Evolutionary conservation across 257 asterid genomes (phyloP).

Genomic region (Craterostigma plantagineum): DNA sequence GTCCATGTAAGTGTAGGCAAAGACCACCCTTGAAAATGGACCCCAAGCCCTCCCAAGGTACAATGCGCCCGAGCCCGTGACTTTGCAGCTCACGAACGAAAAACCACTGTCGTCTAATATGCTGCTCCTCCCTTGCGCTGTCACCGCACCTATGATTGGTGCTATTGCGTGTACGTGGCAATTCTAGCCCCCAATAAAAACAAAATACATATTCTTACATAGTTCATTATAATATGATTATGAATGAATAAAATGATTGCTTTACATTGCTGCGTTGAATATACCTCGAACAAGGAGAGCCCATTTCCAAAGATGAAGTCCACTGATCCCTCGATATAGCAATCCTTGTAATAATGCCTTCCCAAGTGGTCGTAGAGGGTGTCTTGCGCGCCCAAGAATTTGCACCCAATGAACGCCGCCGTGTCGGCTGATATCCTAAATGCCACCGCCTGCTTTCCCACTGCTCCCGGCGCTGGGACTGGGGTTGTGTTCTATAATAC

Average conservation of each 20-base stretch:
- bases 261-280: too few species aligned
- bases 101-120: slow-evolving; percentile 67
- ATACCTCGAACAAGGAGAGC: slow-evolving; percentile 46
- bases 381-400: slow-evolving; percentile 71
- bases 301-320: slow-evolving; percentile 74
- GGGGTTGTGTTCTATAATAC: slow-evolving; percentile 49
- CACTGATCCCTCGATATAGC: slow-evolving; percentile 73
- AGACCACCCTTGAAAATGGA: slow-evolving; percentile 82
- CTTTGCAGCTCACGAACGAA: slow-evolving; percentile 72
- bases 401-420: slow-evolving; percentile 75
- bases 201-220: too few species aligned
- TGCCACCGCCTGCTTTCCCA: slow-evolving; percentile 88
- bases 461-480: slow-evolving; percentile 49
- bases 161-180: slow-evolving; percentile 84
- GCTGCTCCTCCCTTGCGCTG: slow-evolving; percentile 80
- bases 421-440: slow-evolving; percentile 71
- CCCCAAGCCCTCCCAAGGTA: slow-evolving; percentile 99
- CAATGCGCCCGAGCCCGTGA: slow-evolving; percentile 84
- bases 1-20: slow-evolving; percentile 85
- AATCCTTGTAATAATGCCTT: slow-evolving; percentile 71
- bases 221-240: too few species aligned
- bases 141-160: slow-evolving; percentile 59
- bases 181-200: too few species aligned
- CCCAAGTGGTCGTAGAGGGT: slow-evolving; percentile 80
- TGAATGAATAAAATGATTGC: too few species aligned